A percentile compares a stretch with the other conserved stretches of the same genome.
Conservation (phyloP, 495 filamentous ascomycete species). For the Penicillium maclennaniae region DNA sequence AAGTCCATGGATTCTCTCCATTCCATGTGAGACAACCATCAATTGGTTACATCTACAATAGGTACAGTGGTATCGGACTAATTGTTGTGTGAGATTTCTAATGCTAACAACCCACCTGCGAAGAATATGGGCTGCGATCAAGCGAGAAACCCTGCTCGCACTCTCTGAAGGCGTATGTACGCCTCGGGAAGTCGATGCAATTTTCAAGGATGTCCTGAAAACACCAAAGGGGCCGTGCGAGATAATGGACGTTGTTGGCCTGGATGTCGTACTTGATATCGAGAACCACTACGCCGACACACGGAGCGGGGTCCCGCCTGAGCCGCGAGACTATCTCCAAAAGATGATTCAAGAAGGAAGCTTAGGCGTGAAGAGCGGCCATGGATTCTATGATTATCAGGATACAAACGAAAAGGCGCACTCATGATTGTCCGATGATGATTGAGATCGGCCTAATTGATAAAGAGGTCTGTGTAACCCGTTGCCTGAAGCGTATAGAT, state of each 20-base stretch:
- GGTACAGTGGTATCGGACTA: slow-evolving; percentile 12
- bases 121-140: slow-evolving; percentile 43
- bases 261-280: slow-evolving; percentile 38
- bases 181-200: slow-evolving; percentile 34
- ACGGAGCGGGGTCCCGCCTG: slow-evolving; percentile 17
- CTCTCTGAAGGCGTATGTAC: slow-evolving; percentile 31
- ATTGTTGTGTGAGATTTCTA: not conserved
- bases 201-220: slow-evolving; percentile 37
- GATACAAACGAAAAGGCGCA: no score
- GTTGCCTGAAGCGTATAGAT: no score
- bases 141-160: slow-evolving; percentile 33
- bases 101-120: not conserved
- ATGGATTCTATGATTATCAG: slow-evolving; percentile 33
- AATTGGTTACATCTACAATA: slow-evolving; percentile 39
- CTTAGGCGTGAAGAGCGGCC: slow-evolving; percentile 29
- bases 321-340: slow-evolving; percentile 19
- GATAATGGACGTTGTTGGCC: slow-evolving; percentile 40
- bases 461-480: no score
- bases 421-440: no score
- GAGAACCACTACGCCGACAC: slow-evolving; percentile 36
- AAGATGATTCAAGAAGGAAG: slow-evolving; percentile 24
- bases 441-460: no score
- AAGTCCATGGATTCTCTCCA: slow-evolving; percentile 33
- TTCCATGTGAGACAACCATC: slow-evolving; percentile 35
- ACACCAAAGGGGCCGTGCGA: slow-evolving; percentile 36